Conservation (phyloP, 1,139 yeast species). For the Debaryomyces sp. region DNA sequence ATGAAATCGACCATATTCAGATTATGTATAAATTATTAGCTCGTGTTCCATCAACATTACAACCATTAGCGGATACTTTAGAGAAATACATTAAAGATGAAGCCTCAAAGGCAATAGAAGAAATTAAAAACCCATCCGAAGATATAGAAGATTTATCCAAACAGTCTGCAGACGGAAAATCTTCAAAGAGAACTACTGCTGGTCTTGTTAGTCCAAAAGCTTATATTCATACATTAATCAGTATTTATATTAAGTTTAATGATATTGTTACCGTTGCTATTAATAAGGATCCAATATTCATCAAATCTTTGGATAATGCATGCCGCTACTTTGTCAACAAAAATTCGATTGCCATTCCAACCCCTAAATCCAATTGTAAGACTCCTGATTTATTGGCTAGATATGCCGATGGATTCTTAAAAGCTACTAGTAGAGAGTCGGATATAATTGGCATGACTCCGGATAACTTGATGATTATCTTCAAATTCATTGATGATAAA, state of each 20-base stretch:
- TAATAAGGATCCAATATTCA: constrained; percentile 75
- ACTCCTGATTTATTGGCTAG: constrained; percentile 93
- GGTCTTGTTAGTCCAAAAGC: constrained; percentile 66
- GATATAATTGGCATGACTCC: constrained; percentile 75
- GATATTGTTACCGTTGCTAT: constrained; percentile 71
- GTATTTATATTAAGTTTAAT: constrained; percentile 68
- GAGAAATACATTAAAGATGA: constrained; percentile 74
- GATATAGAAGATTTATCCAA: constrained; percentile 25
- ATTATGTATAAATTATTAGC: constrained; percentile 77
- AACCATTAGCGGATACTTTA: constrained; percentile 74
- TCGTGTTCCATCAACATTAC: constrained; percentile 73
- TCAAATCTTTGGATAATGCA: constrained; percentile 87
- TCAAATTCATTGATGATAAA: constrained; percentile 88
- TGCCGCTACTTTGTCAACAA: constrained; percentile 83
- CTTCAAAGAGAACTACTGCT: constrained; percentile 25
- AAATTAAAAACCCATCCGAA: constrained; percentile 55
- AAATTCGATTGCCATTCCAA: constrained; percentile 77
- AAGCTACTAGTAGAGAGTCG: constrained; percentile 70
- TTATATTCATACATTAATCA: constrained; percentile 77
- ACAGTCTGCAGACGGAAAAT: constrained; percentile 15
- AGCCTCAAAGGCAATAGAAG: constrained; percentile 70
- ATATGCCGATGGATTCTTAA: constrained; percentile 83
- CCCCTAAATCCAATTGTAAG: constrained; percentile 48
- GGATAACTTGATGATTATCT: constrained; percentile 83
- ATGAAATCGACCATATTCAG: constrained; percentile 74